Percentiles rank a stretch among this genome's conserved stretches.
Evolutionary conservation across 2,329 filamentous ascomycete genomes (phyloP).

Genomic region (Gnomoniopsis sp.): DNA sequence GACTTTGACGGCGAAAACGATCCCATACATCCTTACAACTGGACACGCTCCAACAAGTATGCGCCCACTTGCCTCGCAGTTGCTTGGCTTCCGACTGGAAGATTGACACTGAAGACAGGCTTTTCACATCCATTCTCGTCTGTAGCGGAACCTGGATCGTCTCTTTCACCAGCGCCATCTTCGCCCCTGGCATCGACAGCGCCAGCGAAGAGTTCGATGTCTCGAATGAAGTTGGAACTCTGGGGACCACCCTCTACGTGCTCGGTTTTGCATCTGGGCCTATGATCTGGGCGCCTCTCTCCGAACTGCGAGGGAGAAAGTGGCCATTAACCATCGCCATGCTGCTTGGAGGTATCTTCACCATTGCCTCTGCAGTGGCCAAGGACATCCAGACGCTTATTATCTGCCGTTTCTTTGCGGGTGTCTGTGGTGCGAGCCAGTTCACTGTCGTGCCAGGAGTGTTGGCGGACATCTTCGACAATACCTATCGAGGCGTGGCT

Average conservation of each 20-base stretch:
- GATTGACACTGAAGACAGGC: background rate
- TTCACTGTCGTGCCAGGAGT: slow-evolving; percentile 12
- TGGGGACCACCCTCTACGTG: slow-evolving; percentile 35
- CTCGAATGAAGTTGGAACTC: slow-evolving; percentile 27
- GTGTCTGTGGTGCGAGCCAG: slow-evolving; percentile 11
- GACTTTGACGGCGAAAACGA: slow-evolving; percentile 51
- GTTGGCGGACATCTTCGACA: slow-evolving; percentile 11
- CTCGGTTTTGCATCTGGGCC: slow-evolving; percentile 35
- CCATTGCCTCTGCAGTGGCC: slow-evolving; percentile 31
- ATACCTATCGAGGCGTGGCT: slow-evolving; percentile 12
- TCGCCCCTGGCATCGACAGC: slow-evolving; percentile 11
- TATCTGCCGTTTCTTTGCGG: slow-evolving; percentile 10
- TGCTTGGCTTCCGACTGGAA: background rate
- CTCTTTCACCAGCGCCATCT: slow-evolving; percentile 19
- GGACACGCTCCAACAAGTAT: slow-evolving; percentile 42
- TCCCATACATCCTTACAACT: slow-evolving; percentile 49
- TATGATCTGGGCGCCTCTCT: slow-evolving; percentile 28
- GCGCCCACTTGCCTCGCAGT: background rate
- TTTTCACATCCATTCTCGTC: slow-evolving; percentile 15
- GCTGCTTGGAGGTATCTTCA: slow-evolving; percentile 31
- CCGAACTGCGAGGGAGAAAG: slow-evolving; percentile 33
- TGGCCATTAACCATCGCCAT: slow-evolving; percentile 28
- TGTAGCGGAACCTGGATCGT: slow-evolving; percentile 17
- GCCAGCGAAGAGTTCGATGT: slow-evolving; percentile 9
- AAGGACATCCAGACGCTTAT: slow-evolving; percentile 28